Base-by-base conservation (phyloP, 805 yeast genomes). In the Metschnikowia cubensis region DNA sequence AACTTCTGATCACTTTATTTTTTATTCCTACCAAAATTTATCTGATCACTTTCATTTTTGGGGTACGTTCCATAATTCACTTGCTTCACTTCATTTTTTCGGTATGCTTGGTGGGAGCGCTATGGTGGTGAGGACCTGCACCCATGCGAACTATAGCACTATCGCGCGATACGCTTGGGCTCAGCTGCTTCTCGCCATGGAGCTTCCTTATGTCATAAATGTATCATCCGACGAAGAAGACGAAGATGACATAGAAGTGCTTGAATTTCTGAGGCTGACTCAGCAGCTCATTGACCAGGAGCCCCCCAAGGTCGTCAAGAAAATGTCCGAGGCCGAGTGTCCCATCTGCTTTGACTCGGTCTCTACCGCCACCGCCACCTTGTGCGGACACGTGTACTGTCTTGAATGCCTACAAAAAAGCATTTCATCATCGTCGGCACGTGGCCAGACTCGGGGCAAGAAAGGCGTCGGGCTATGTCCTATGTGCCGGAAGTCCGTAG, bases 341-440 rank as follows among this genome's bases (percentile, higher is more conserved):
- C 78, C 78, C 21, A 69, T 73, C 32, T 73, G 78, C 56, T 72
- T 73, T 50, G 78, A 73, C 53, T 61, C 66, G n/a, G 59, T 73
- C 45, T 60, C 63, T 4, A 62, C 57, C 46, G 77, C 77, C 43
- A 71, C 77, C 42, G 63, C 68, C 38, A 73, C 77, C 0, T 59
- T 69, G 1, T 73, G 78, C 54, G 78, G 78, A 15, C 78, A 73
- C 51, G 60, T 73, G 3, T 73, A 70, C 56, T 73, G 78, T 49
- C 56, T 73, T 8, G 75, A 70, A 35, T 73, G 78, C 53, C 63
- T 73, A 15, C 76, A 68, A 56, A 70, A 67, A 50, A 67, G 75
- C 52, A 58, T 73, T 2, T 57, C 75, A 4, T 62, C 72, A 35
- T 70, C 75, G 1, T 60, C 64, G 42, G 77, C 78, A 20, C 59